Evolutionary conservation across 345 rosid genomes (phyloP), one percentile per base, ranked within the genome.

Genomic region (Balakata baccata): DNA sequence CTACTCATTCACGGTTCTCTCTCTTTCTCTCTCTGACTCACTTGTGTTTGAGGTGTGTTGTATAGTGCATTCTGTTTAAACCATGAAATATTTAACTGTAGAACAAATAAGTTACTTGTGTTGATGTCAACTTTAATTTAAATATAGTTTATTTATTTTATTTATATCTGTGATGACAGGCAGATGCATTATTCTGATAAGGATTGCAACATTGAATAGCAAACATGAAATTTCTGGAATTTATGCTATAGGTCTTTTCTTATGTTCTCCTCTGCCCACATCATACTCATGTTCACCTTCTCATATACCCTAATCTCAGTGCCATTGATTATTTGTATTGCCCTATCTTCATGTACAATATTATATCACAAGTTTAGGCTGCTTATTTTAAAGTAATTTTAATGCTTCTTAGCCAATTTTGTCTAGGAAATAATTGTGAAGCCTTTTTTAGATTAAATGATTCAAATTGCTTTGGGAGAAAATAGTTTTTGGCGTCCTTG

Each of bases 1-100:
- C 63, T 89, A 89, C 77, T 89, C 98, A 46, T 87, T 91, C 77
- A 96, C 93, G 99, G 98, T 76, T 50, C 11, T 43, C 56, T 66
- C 47, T 74, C 34, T 61, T 39, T 63, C 11, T 60, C 75, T 29
- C 60, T 56, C 34, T 56, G 51, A 43, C 51, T 65, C 34, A 22
- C 69, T 34, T 50, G 22, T 72, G 46, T 63, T 60, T 71, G 4
- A 29, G 25, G n/a, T 45, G 54, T 53, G 18, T 45, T 23, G 17
- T 20, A 17, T 38, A 45, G 10, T 23, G 38, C 20, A 7, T 12
- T 66, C n/a, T n/a, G 47, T 39, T 29, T 29, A 29, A 29, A 29
- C 34, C 34, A 29, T 29, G 1, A 29, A 2, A 29, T 29, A 29
- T 29, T 38, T n/a, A 7, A 23, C 37, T 29, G 14, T 17, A 10